Evolutionary conservation across 148 eudicot genomes (phyloP), one percentile per base, ranked within the genome.

Genomic region (Fallopia convolvulus): DNA sequence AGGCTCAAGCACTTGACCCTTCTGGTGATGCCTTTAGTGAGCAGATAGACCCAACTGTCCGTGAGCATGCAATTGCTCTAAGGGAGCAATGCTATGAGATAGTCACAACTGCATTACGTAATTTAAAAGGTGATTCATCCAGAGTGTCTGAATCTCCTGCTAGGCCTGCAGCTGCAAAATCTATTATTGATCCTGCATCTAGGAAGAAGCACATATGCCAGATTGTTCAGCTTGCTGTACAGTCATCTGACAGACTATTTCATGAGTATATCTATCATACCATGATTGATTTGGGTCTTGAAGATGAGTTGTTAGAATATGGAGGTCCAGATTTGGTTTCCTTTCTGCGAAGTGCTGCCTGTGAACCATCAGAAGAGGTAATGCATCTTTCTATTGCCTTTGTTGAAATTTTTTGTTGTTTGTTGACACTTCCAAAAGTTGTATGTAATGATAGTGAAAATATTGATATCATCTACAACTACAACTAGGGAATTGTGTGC

Each of bases 301-400:
- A 96, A 79, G 91, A 93, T 82, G 98, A 96, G 78, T 84, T 96
- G 72, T 80, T 96, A 86, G 99, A 93, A 82, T 93, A 84, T 80
- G 99, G 98, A 52, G 99, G 99, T 71, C 91, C 99, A 76, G 99
- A 96, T 82, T 82, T 96, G 84, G 91, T 96, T 79, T 93, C 92
- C 21, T 96, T 93, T 87, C 80, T 96, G 87, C 97, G 89, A 85
- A 88, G 81, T 85, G 90, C 97, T 72, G 90, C 88, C 49, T 89
- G 90, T 75, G 93, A 89, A 77, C 83, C 97, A 55, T 63, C 77
- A 36, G 87, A 83, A 68, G 93, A 87, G 94, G 98, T 93, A 56
- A 47, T 79, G 42, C 70, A 14, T 46, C 47, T 9, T 9, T 49
- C 10, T 14, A 70, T 41, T 75, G 23, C 30, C 32, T 18, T 13